Percentiles rank a stretch among this genome's conserved stretches.
phyloP scores from a whole-genome alignment of 2,329 filamentous ascomycete genomes.

The Fusarium irregulare region DNA sequence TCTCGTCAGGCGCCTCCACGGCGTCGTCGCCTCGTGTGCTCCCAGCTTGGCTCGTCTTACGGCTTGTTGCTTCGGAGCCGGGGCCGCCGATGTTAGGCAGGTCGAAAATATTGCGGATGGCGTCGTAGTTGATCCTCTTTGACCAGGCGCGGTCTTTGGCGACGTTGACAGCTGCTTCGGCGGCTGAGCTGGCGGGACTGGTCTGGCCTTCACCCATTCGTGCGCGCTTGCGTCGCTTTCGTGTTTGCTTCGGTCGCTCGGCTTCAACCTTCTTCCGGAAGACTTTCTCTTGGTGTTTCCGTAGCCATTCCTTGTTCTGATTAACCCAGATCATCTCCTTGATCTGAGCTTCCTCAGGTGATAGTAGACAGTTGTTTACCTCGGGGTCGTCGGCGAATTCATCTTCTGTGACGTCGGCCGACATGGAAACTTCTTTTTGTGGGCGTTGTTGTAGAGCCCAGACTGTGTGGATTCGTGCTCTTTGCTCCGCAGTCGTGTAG shows the following conservation, averaged over 20 bases:
- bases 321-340: constrained; percentile 96
- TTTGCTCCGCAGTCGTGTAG: constrained; percentile 68
- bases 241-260: constrained; percentile 66
- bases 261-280: constrained; percentile 76
- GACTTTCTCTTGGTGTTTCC: constrained; percentile 84
- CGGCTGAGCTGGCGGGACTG: constrained; percentile 73
- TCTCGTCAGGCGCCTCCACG: constrained; percentile 51
- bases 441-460: constrained; percentile 63
- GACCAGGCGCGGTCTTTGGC: constrained; percentile 76
- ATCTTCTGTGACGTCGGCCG: constrained; percentile 76
- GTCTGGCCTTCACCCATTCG: constrained; percentile 73
- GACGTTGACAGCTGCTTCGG: constrained; percentile 75
- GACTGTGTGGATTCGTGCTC: constrained; percentile 64
- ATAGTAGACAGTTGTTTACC: constrained; percentile 81
- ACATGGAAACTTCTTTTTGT: constrained; percentile 64
- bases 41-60: constrained; percentile 54
- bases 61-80: constrained; percentile 63
- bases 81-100: constrained; percentile 57
- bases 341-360: constrained; percentile 77
- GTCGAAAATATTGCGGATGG: constrained; percentile 68
- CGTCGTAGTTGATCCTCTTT: constrained; percentile 80
- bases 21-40: constrained; percentile 53
- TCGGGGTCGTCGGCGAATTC: constrained; percentile 94
- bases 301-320: constrained; percentile 93
- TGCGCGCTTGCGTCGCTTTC: constrained; percentile 65